Conservation (phyloP, 2,329 filamentous ascomycete species). For the Apiospora malaysiana region DNA sequence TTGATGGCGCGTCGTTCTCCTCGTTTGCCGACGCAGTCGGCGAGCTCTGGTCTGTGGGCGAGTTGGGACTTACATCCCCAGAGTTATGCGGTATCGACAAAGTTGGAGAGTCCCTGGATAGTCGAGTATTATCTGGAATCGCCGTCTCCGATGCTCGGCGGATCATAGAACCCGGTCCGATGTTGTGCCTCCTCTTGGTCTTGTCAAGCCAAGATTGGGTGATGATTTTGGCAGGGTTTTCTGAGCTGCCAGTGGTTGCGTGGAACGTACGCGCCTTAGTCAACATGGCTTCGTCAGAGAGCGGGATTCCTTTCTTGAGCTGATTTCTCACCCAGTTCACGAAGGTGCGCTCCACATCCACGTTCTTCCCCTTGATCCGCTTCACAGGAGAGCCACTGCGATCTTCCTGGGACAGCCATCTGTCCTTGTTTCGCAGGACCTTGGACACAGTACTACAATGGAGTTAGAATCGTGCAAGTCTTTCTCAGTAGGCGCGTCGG, state of each 20-base stretch:
- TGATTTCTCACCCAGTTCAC: conserved; percentile 86
- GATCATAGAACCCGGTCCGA: conserved; percentile 55
- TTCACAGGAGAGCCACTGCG: conserved; percentile 81
- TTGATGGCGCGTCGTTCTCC: conserved; percentile 65
- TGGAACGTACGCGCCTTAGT: conserved; percentile 85
- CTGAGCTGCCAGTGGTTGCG: conserved; percentile 65
- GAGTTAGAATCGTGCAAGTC: conserved; percentile 35
- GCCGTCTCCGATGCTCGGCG: conserved; percentile 71
- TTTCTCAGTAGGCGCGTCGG: conserved; percentile 18
- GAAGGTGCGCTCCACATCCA: conserved; percentile 89
- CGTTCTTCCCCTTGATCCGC: conserved; percentile 78
- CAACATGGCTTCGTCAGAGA: conserved; percentile 82
- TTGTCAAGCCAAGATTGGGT: conserved; percentile 87
- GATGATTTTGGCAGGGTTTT: conserved; percentile 73
- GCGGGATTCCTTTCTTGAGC: conserved; percentile 73
- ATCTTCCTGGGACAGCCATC: conserved; percentile 85
- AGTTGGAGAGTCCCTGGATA: conserved; percentile 58
- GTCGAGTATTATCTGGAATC: conserved; percentile 69
- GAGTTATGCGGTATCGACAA: conserved; percentile 67
- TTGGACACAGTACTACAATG: conserved; percentile 91
- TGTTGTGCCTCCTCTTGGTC: conserved; percentile 87
- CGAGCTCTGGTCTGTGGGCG: conserved; percentile 69
- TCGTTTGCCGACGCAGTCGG: conserved; percentile 76
- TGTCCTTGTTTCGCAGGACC: conserved; percentile 91
- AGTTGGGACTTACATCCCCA: conserved; percentile 67